Base-by-base conservation (phyloP, 176 grass and related monocot genomes). In the Canna indica region DNA sequence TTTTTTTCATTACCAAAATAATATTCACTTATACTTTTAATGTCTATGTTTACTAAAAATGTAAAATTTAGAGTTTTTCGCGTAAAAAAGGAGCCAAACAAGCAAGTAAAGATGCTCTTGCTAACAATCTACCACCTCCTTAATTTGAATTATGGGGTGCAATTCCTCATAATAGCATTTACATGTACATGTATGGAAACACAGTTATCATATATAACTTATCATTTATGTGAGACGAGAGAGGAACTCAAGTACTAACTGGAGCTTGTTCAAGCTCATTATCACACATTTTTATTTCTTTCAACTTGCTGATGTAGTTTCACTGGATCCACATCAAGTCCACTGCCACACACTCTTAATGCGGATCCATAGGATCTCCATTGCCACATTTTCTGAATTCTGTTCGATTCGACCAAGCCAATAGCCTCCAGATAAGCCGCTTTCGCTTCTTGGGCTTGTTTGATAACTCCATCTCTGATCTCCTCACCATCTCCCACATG, bases 401-500 rank as follows among this genome's bases (percentile, higher is more conserved):
- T 5, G 59, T 32, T 32, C 26, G 28, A 32, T 62, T 33, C 59
- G 26, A 39, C 63, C 63, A 66, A 1, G 33, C 18, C 22, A 16
- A 38, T 7, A 39, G 20, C 33, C 33, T 36, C 63, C 35, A 24
- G 17, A 66, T 14, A 0, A n/a, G 20, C 2, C 63, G 14, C 20
- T 66, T 66, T 13, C 63, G 33, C 33, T 66, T 66, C 44, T 32
- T 52, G 25, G 8, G 14, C 9, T 48, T 71, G 15, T 32, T 18
- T 50, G 68, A 47, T 8, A 52, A 50, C 6, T 71, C 41, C 45
- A 53, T 52, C 68, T 71, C 68, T 32, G 42, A 48, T 34, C 17
- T 28, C 12, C 30, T 47, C 18, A 71, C 45, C 39, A 71, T 50
- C 27, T 71, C 68, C 44, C 68, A 71, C 68, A 71, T 71, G 17